Base-by-base conservation (phyloP, 2,329 filamentous ascomycete genomes). In the Cladosporium halotolerans region DNA sequence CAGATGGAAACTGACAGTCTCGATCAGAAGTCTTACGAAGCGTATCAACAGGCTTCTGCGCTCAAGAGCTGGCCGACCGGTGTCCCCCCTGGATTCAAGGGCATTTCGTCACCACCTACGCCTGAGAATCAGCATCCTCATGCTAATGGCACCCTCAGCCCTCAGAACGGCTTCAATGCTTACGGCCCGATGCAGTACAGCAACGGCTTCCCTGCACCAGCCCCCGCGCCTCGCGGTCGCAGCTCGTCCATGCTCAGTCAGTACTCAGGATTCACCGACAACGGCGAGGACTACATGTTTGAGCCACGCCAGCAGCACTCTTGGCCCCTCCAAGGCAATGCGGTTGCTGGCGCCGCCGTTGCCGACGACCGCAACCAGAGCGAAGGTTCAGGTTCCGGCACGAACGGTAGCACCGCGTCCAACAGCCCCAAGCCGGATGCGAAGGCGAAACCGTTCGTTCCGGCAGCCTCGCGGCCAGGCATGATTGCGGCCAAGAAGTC, bases 91-190 rank as follows among this genome's bases (percentile, higher is more conserved):
- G 48, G 48, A 9, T 51, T 51, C 48, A 50, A 42, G 38, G 55
- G 56, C 9, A 58, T 62, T 52, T 72, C 72, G 23, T 69, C 73
- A 39, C 74, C 74, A 32, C 70, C 71, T 0, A 83, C 80, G n/a
- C 81, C 81, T n/a, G 81, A 84, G 67, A 79, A 79, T 28, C 74
- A 76, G 32, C 68, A 83, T 11, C 79, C 80, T 19, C 79, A 79
- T 53, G 79, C 78, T 9, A 74, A 60, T 36, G 60, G 57, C 52
- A 57, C 33, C 55, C 57, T 31, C 57, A 59, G 40, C 41, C 54
- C 48, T 11, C 36, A 44, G 53, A 58, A 63, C 40, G 56, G 56
- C 39, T 42, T 42, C 54, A 58, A 63, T 41, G 57, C 56, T 36
- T 62, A 59, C 57, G 32, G 19, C 18, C 32, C 53, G 13, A 52